Evolutionary conservation across 1,139 yeast genomes (phyloP).

Genomic region (Debaryomyces nepalensis): DNA sequence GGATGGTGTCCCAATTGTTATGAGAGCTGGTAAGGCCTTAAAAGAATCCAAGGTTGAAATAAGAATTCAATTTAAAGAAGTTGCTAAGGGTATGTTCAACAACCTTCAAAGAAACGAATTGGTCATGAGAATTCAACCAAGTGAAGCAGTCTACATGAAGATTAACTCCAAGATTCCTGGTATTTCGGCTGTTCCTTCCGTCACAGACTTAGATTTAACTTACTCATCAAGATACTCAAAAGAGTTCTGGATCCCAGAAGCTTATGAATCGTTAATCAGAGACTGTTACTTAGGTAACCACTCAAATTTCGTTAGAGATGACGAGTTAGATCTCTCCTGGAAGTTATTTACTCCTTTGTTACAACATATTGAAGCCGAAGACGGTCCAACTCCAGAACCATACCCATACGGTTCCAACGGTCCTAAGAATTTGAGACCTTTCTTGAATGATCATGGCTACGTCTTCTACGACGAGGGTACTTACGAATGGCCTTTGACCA

Average conservation of each 20-base stretch:
- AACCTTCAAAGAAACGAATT: conserved; percentile 89
- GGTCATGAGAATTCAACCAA: conserved; percentile 92
- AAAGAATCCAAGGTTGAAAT: conserved; percentile 94
- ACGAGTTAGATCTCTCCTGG: conserved; percentile 95
- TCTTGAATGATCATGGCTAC: conserved; percentile 72
- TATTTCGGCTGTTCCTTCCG: conserved; percentile 74
- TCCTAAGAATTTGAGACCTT: conserved; percentile 67
- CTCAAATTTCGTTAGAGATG: conserved; percentile 97
- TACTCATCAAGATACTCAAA: conserved; percentile 78
- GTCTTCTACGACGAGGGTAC: conserved; percentile 59
- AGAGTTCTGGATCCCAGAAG: conserved; percentile 95
- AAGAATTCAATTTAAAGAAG: conserved; percentile 88
- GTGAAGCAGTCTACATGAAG: conserved; percentile 91
- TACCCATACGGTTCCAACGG: conserved; percentile 95
- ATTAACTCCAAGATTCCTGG: conserved; percentile 95
- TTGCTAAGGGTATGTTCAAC: conserved; percentile 79
- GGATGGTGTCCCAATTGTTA: conserved; percentile 96
- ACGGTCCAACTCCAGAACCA: conserved; percentile 63
- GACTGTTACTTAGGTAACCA: conserved; percentile 93
- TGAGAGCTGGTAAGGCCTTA: conserved; percentile 96
- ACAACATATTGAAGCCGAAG: conserved; percentile 71
- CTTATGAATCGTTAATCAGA: conserved; percentile 92
- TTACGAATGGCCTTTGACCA: conserved; percentile 85
- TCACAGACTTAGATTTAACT: conserved; percentile 89
- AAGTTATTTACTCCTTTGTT: conserved; percentile 88